A percentile compares a stretch with the other conserved stretches of the same genome.
These are phyloP conservation scores for Pleurotus ostreatus DNA, from an alignment of 768 basidiomycete genomes.

Conservation along the genomic window DNA sequence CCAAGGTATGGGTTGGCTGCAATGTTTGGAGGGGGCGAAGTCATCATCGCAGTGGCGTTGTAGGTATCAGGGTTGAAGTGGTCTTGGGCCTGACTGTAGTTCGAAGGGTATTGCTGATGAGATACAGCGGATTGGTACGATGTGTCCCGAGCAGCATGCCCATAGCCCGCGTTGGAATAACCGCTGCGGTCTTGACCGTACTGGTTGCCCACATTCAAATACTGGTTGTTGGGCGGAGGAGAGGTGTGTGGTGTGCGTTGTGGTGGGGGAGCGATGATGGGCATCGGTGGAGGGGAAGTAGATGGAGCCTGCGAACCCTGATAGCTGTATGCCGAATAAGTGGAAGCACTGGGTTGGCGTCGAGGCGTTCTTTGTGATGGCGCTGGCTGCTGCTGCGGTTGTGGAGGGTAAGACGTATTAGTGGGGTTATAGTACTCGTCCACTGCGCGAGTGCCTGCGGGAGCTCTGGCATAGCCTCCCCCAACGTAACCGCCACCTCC, in stretches of 20 bases:
- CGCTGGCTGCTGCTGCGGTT: slow-evolving; percentile 32
- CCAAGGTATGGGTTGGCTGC: slow-evolving; percentile 12
- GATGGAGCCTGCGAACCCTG: slow-evolving; percentile 10
- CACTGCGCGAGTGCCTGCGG: slow-evolving; percentile 63
- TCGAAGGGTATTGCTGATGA: slow-evolving; percentile 45
- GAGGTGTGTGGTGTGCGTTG: slow-evolving; percentile 15
- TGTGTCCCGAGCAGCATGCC: slow-evolving; percentile 48
- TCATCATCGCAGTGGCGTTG: slow-evolving; percentile 24
- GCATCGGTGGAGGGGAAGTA: slow-evolving; percentile 20
- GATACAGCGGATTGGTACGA: slow-evolving; percentile 53
- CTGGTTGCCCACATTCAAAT: slow-evolving; percentile 26
- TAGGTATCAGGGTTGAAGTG: slow-evolving; percentile 33
- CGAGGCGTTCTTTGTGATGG: slow-evolving; percentile 8
- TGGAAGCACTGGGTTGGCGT: slow-evolving; percentile 14
- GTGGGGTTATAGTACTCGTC: slow-evolving; percentile 64
- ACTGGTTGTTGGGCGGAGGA: slow-evolving; percentile 24
- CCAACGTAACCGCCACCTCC: slow-evolving; percentile 31
- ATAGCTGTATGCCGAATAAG: slow-evolving; percentile 26
- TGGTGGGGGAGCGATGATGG: slow-evolving; percentile 13
- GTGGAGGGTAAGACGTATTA: slow-evolving; percentile 38
- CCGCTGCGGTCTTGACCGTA: slow-evolving; percentile 32
- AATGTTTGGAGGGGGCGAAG: slow-evolving; percentile 9
- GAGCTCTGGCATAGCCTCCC: slow-evolving; percentile 64
- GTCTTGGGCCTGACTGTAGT: slow-evolving; percentile 45
- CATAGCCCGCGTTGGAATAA: slow-evolving; percentile 35